Conservation (phyloP, 371 early-diverging fungal genomes). For the Chytridium lagenaria region DNA sequence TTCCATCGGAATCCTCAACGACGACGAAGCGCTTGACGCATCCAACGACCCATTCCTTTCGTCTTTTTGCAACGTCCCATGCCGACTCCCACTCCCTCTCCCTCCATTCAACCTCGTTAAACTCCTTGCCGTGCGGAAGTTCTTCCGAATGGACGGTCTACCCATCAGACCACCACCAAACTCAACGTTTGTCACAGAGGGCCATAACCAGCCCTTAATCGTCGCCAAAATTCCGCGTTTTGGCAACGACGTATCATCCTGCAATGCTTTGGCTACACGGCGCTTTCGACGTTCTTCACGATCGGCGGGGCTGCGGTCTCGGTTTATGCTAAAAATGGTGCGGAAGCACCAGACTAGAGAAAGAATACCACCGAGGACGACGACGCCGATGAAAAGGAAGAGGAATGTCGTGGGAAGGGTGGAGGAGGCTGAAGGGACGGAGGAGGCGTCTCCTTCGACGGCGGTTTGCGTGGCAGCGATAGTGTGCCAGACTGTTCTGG, state of each 20-base stretch:
- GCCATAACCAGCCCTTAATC: too few species aligned
- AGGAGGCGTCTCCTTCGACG: too few species aligned
- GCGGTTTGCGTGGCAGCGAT: background rate
- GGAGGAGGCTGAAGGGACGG: too few species aligned
- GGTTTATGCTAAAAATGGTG: background rate
- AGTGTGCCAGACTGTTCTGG: background rate
- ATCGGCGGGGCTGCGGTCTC: background rate
- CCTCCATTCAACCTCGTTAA: too few species aligned
- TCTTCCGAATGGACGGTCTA: too few species aligned
- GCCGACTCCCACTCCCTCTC: background rate
- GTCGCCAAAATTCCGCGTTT: too few species aligned
- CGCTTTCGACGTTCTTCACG: background rate
- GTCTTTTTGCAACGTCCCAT: background rate
- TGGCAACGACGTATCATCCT: too few species aligned
- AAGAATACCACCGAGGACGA: background rate
- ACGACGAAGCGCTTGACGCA: background rate
- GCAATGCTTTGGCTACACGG: background rate
- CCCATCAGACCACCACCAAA: too few species aligned
- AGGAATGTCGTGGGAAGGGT: background rate
- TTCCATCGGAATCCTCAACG: constrained; percentile 10
- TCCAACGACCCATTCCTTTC: background rate
- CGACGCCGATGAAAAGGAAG: constrained; percentile 12
- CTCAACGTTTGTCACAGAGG: too few species aligned
- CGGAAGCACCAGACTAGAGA: constrained; percentile 15
- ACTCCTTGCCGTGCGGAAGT: too few species aligned